Evolutionary conservation across 768 basidiomycete genomes (phyloP), one percentile per base, ranked within the genome.

Genomic region (Candolleomyces eurysporus): DNA sequence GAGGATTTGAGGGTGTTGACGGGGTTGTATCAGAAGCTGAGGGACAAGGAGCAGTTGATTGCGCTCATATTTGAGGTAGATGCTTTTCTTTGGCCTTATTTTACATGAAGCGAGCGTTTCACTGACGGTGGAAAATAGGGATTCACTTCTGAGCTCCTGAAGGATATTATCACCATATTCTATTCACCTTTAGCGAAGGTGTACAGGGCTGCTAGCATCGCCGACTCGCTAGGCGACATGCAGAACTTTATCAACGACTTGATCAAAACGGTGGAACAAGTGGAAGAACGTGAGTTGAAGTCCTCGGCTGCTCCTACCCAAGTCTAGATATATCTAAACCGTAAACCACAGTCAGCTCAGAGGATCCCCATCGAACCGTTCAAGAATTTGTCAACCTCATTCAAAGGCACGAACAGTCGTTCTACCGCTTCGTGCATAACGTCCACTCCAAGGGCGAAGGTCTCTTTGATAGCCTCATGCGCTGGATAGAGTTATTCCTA

Each of bases 151-250:
- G 97, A 98, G 39, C 79, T 99, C 26, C 78, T 99, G 68, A 98
- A 96, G 74, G 97, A 99, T 72, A 98, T 99, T 62, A 94, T 99
- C 67, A 98, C 97, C 19, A 98, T 99, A 61, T 99, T 99, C 75
- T 99, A 99, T 73, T 78, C 95, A 0, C 97, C 97, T 2, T 78
- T 99, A 26, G 97, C 97, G 2, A 93, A 96, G 69, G 97, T 98
- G 1, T 99, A 98, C 76, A 88, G 92, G 67, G 97, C 97, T 10
- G 97, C 97, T 5, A 97, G 91, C 71, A 98, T 99, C 58, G 90
- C 92, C 11, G 96, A 98, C 71, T 98, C 96, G 1, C 71, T 99
- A 0, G 80, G 86, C 32, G 97, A 98, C 71, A 68, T 98, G 53
- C 97, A 98, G 74, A 92, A 82, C 66, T 99, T 99, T 69, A 83